phyloP scores from a whole-genome alignment of 129 eudicot genomes.

The Solidago caesia region DNA sequence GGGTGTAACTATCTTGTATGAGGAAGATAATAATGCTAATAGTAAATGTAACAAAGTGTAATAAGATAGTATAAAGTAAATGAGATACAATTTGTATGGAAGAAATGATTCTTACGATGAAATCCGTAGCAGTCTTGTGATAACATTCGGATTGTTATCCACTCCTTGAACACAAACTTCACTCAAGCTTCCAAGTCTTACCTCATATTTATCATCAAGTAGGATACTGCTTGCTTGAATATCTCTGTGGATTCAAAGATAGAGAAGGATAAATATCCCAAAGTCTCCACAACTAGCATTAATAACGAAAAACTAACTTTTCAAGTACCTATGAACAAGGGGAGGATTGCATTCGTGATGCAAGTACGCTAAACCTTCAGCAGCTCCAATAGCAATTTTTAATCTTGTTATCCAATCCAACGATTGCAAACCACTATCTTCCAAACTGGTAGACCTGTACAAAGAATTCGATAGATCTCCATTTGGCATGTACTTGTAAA shows the following conservation, averaged over 20 bases:
- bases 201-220: slow-evolving; percentile 85
- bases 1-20: slow-evolving; percentile 17
- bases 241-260: slow-evolving; percentile 42
- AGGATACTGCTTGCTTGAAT: slow-evolving; percentile 83
- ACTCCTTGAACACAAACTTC: slow-evolving; percentile 57
- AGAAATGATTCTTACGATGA: slow-evolving; percentile 57
- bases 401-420: slow-evolving; percentile 90
- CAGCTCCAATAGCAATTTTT: slow-evolving; percentile 81
- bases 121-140: slow-evolving; percentile 54
- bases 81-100: not conserved
- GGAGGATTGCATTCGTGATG: slow-evolving; percentile 91
- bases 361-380: slow-evolving; percentile 64
- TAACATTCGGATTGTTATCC: slow-evolving; percentile 50
- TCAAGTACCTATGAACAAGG: slow-evolving; percentile 70
- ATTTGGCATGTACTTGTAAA: slow-evolving; percentile 69
- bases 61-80: slow-evolving; percentile 5
- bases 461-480: slow-evolving; percentile 70
- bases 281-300: slow-evolving; percentile 1
- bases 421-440: slow-evolving; percentile 51
- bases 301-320: not conserved
- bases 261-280: slow-evolving; percentile 15
- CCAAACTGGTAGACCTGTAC: slow-evolving; percentile 35
- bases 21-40: slow-evolving; percentile 1
- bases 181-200: slow-evolving; percentile 80
- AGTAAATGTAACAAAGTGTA: slow-evolving; percentile 5